Percentiles rank a stretch among this genome's conserved stretches.
Evolutionary conservation across 106 monocot genomes (phyloP).

Genomic region (Ottelia alismoides): DNA sequence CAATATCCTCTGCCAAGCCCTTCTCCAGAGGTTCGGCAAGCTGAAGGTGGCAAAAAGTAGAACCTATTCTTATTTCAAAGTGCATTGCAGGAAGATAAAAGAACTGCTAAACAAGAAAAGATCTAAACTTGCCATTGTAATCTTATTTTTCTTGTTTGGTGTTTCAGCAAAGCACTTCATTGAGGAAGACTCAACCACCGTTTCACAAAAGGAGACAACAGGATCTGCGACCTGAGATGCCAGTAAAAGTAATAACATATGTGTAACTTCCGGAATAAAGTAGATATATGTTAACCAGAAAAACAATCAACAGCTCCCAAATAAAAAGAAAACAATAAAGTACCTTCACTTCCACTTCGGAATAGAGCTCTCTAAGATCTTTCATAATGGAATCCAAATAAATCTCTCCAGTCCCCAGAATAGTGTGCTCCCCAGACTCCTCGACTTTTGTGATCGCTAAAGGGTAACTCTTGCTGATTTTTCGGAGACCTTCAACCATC

Average conservation of each 20-base stretch:
- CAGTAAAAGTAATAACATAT: too few relatives aligned
- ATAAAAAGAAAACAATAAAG: neutral
- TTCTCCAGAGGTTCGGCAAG: constrained; percentile 85
- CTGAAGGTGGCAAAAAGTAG: constrained; percentile 15
- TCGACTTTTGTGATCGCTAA: constrained; percentile 94
- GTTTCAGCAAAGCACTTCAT: constrained; percentile 98
- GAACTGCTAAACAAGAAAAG: too few relatives aligned
- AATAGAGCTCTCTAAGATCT: constrained; percentile 94
- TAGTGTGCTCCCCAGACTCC: constrained; percentile 93
- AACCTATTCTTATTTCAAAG: too few relatives aligned
- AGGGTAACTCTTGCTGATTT: constrained; percentile 98
- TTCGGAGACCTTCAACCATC: constrained; percentile 96
- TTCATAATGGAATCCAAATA: constrained; percentile 99
- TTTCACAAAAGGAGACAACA: constrained; percentile 95
- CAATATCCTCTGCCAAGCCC: constrained; percentile 89
- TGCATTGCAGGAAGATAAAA: too few relatives aligned
- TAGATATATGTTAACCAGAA: too few relatives aligned
- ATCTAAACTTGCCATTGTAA: constrained; percentile 92
- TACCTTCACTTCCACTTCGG: constrained; percentile 99
- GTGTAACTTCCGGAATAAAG: too few relatives aligned
- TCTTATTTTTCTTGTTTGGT: constrained; percentile 94
- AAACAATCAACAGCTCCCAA: too few relatives aligned
- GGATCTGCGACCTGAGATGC: constrained; percentile 89
- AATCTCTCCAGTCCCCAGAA: constrained; percentile 88
- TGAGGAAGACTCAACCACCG: constrained; percentile 93